A percentile compares a stretch with the other conserved stretches of the same genome.
These are phyloP conservation scores for Otatea glauca DNA, from an alignment of 176 grass and related monocot species.

Conservation along the genomic window DNA sequence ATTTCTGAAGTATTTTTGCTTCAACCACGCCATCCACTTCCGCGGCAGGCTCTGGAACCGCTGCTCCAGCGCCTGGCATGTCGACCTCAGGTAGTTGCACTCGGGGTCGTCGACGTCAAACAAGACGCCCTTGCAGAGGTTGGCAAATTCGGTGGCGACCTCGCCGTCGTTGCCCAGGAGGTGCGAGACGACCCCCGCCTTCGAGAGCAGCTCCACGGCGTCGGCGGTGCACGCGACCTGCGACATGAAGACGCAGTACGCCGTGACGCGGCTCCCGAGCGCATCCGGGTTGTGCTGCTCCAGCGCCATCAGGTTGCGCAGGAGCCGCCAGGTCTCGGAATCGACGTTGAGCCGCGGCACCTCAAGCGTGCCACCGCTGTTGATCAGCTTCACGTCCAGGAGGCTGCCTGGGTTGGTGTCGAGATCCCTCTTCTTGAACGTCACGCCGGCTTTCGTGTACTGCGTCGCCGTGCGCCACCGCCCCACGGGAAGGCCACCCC, in stretches of 20 bases:
- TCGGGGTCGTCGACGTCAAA: background rate
- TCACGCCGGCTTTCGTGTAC: constrained; percentile 19
- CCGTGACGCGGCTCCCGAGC: constrained; percentile 22
- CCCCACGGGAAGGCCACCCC: background rate
- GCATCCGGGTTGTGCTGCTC: background rate
- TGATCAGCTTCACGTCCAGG: constrained; percentile 13
- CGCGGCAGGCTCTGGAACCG: background rate
- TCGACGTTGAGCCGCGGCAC: background rate
- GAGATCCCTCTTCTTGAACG: background rate
- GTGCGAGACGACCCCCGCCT: background rate
- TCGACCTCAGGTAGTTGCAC: constrained; percentile 15
- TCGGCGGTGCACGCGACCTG: background rate
- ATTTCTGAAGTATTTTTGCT: constrained; percentile 28
- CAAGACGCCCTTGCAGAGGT: constrained; percentile 2
- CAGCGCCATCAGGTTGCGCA: constrained; percentile 40
- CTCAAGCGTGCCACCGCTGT: background rate
- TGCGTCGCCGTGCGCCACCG: constrained; percentile 32
- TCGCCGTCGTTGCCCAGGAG: background rate
- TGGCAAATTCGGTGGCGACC: background rate
- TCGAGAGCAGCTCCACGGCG: constrained; percentile 9
- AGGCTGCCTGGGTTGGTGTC: background rate
- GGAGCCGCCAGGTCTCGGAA: background rate
- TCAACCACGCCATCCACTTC: constrained; percentile 32
- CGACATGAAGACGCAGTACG: constrained; percentile 37
- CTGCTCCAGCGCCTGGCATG: background rate